A percentile compares a stretch with the other conserved stretches of the same genome.
Evolutionary conservation across 257 asterid species (phyloP).

Genomic region (Nicotiana benthamiana): DNA sequence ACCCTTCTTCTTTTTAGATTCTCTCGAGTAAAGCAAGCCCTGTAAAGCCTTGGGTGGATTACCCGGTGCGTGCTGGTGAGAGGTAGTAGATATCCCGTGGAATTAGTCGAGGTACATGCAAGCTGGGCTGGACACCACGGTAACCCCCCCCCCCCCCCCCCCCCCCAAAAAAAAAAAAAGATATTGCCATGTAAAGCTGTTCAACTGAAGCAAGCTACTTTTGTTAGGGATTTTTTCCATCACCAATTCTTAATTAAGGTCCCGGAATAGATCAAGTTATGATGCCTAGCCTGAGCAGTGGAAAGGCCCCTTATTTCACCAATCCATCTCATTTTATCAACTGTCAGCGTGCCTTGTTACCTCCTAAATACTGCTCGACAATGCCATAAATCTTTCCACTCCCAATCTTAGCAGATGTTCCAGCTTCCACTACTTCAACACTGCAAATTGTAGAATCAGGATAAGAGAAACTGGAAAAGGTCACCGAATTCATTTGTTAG

Average conservation of each 20-base stretch:
- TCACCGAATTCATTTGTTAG: background rate
- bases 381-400: background rate
- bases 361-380: background rate
- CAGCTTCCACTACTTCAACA: background rate
- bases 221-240: conserved; percentile 1
- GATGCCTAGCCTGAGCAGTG: background rate
- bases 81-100: too few relatives aligned
- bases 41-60: too few relatives aligned
- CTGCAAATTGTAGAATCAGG: background rate
- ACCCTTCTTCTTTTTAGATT: background rate
- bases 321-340: background rate
- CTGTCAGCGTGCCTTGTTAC: background rate
- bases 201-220: background rate
- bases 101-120: too few relatives aligned
- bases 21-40: background rate
- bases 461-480: background rate
- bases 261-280: background rate
- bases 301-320: background rate
- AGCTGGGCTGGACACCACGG: too few relatives aligned
- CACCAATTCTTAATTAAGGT: background rate
- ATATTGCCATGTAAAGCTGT: background rate
- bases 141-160: too few relatives aligned
- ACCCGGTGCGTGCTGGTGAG: too few relatives aligned
- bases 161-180: too few relatives aligned
- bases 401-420: background rate